phyloP scores from a whole-genome alignment of 2,329 filamentous ascomycete species.

The Fusarium staphyleae region DNA sequence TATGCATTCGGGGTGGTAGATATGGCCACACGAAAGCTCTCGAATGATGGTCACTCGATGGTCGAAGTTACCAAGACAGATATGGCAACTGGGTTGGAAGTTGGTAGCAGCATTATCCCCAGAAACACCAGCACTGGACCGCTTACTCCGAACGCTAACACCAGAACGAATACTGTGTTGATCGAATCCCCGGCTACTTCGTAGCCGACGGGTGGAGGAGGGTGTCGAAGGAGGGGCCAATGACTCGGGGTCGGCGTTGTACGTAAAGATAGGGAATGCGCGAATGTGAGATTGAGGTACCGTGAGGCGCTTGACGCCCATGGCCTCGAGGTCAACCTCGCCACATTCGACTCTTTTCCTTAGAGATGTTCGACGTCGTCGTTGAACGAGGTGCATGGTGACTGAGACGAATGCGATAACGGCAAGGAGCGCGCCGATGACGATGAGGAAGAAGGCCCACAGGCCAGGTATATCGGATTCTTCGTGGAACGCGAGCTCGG shows the following conservation, averaged over 20 bases:
- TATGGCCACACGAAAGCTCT: constrained; percentile 87
- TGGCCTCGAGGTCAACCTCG: constrained; percentile 83
- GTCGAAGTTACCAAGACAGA: constrained; percentile 84
- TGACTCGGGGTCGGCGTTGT: constrained; percentile 63
- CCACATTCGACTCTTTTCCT: constrained; percentile 75
- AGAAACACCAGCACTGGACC: constrained; percentile 46
- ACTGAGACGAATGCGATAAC: constrained; percentile 73
- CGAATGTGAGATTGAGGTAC: constrained; percentile 77
- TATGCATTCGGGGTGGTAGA: constrained; percentile 92
- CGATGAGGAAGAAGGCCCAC: constrained; percentile 79
- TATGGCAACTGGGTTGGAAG: constrained; percentile 84
- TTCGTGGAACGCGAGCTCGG: constrained; percentile 57
- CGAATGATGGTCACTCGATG: constrained; percentile 75
- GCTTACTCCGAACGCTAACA: constrained; percentile 47
- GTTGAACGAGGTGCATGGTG: constrained; percentile 80
- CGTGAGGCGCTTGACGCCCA: constrained; percentile 83
- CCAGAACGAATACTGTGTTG: constrained; percentile 43
- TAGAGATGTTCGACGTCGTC: constrained; percentile 71
- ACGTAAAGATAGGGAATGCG: constrained; percentile 80
- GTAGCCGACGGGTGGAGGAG: constrained; percentile 42
- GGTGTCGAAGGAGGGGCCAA: constrained; percentile 49
- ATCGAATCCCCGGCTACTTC: constrained; percentile 43
- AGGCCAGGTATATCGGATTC: constrained; percentile 68
- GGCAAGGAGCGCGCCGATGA: constrained; percentile 73
- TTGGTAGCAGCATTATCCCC: constrained; percentile 58